phyloP scores from a whole-genome alignment of 192 early-diverging fungal species.

The Umbelopsis sp. region DNA sequence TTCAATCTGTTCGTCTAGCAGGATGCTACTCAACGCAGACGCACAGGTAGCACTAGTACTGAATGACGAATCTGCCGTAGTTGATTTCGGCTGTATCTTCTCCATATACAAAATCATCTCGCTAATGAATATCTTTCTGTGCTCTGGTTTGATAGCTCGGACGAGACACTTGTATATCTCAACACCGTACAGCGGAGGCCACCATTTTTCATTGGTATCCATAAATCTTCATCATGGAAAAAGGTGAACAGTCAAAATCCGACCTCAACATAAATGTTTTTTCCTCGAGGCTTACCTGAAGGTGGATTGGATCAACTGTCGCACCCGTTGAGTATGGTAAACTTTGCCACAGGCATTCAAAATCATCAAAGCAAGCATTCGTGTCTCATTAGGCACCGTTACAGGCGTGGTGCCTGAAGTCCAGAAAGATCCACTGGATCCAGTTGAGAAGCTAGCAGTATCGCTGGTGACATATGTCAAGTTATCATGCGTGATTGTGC shows the following conservation, averaged over 20 bases:
- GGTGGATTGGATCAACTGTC: conserved; percentile 6
- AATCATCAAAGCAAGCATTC: conserved; percentile 1
- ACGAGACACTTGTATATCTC: conserved; percentile 2
- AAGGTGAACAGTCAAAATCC: background rate
- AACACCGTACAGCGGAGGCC: conserved; percentile 7
- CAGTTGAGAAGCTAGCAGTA: conserved; percentile 5
- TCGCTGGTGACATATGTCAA: background rate
- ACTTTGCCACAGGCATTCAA: conserved; percentile 9
- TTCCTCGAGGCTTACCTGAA: background rate
- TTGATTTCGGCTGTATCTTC: conserved; percentile 2
- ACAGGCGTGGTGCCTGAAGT: conserved; percentile 2
- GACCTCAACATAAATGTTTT: too few species aligned
- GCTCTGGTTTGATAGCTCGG: conserved; percentile 5
- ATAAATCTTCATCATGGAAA: background rate
- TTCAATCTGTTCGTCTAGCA: background rate
- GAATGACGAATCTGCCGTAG: background rate
- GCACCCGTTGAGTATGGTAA: conserved; percentile 1
- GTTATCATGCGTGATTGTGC: background rate
- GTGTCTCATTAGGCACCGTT: background rate
- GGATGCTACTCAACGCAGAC: conserved; percentile 1
- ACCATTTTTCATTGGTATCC: conserved; percentile 10
- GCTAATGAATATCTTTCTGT: conserved; percentile 7
- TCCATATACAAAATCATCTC: conserved; percentile 9
- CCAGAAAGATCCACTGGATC: conserved; percentile 4
- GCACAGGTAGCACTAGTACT: conserved; percentile 7